Conservation (phyloP, 1,284 basidiomycete genomes). For the Cutaneotrichosporon sp. region DNA sequence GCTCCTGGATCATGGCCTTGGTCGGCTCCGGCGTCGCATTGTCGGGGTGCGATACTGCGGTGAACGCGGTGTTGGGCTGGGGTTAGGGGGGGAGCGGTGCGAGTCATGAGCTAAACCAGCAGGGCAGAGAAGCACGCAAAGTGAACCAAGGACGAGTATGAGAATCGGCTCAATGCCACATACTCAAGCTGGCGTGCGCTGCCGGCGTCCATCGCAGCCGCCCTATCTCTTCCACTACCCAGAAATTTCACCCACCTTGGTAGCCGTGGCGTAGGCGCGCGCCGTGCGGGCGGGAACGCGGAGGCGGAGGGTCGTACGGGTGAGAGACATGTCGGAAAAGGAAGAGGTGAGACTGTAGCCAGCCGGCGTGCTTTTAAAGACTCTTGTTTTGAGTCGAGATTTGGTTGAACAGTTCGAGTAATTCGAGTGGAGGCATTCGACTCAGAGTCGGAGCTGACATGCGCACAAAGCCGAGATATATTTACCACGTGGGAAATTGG, state of each 20-base stretch:
- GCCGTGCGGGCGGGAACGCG: slow-evolving; percentile 6
- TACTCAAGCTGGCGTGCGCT: neutral
- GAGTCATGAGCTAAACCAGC: slow-evolving; percentile 17
- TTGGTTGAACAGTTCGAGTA: neutral
- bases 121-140: neutral
- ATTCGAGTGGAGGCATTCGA: neutral
- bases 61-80: slow-evolving; percentile 55
- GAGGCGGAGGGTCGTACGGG: slow-evolving; percentile 11
- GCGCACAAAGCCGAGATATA: neutral
- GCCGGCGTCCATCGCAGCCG: neutral
- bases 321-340: slow-evolving; percentile 14
- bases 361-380: neutral
- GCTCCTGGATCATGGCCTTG: slow-evolving; percentile 46
- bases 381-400: neutral
- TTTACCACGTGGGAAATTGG: neutral
- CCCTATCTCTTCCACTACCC: neutral
- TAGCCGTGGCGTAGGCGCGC: slow-evolving; percentile 14
- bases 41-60: slow-evolving; percentile 58
- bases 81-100: neutral
- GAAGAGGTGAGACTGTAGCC: neutral
- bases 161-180: too few species aligned
- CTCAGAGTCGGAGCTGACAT: neutral
- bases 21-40: slow-evolving; percentile 49
- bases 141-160: neutral
- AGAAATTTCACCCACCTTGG: neutral